Percentiles rank a stretch among this genome's conserved stretches.
Evolutionary conservation across 306 rosid genomes (phyloP).

Genomic region (Castanea sativa): DNA sequence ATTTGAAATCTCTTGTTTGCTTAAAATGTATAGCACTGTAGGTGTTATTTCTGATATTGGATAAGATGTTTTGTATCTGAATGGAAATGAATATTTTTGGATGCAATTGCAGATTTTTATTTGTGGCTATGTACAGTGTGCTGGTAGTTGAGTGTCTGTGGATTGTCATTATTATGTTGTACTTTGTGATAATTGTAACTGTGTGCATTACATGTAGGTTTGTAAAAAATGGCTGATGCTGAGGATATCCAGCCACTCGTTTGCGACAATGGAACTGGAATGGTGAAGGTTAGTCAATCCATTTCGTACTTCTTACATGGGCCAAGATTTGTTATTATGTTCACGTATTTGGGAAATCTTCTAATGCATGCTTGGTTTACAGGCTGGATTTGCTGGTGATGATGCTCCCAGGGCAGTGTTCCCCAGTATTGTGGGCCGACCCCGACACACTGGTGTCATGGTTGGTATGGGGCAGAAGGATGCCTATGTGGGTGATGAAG

Average conservation of each 20-base stretch:
- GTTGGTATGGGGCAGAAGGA: conserved; percentile 99
- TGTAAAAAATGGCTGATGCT: conserved; percentile 75
- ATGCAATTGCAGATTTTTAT: neutral
- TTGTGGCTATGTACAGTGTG: neutral
- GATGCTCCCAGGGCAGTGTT: conserved; percentile 99
- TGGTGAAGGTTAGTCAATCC: conserved; percentile 76
- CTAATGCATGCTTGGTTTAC: neutral
- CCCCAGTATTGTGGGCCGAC: conserved; percentile 95
- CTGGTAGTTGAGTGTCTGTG: neutral
- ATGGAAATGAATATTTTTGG: neutral
- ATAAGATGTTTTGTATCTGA: neutral
- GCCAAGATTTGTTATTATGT: neutral
- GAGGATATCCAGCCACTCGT: conserved; percentile 99
- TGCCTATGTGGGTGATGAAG: conserved; percentile 98
- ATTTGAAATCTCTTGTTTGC: too few species aligned
- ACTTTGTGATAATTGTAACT: neutral
- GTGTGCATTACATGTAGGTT: conserved; percentile 22
- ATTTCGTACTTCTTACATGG: neutral
- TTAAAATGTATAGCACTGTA: neutral
- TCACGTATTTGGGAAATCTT: neutral
- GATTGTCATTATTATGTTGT: neutral
- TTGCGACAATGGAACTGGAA: conserved; percentile 98
- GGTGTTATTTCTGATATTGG: neutral
- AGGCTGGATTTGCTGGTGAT: conserved; percentile 98
- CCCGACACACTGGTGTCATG: conserved; percentile 97